Conservation (phyloP, 495 filamentous ascomycete genomes). For the Hypoxylon cercidicola region DNA sequence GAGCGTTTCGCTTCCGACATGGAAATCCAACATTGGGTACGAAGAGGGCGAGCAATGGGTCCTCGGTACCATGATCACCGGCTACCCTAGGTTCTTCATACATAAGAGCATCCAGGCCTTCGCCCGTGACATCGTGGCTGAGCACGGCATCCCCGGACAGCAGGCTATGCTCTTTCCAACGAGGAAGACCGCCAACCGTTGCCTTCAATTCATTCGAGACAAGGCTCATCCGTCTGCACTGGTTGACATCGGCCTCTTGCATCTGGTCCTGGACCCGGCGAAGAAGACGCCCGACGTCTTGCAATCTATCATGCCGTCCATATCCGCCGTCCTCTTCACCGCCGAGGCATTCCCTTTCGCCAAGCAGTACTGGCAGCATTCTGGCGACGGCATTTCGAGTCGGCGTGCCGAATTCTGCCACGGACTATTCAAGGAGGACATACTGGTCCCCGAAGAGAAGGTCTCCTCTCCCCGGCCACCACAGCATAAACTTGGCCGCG, state of each 20-base stretch:
- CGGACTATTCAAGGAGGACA: constrained; percentile 73
- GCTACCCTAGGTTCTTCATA: constrained; percentile 98
- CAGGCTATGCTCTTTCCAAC: constrained; percentile 86
- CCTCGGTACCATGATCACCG: constrained; percentile 82
- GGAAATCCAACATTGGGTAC: constrained; percentile 88
- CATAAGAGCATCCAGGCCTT: constrained; percentile 84
- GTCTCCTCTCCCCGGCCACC: constrained; percentile 24
- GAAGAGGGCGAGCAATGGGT: constrained; percentile 94
- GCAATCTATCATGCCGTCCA: constrained; percentile 51
- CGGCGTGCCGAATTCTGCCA: constrained; percentile 91
- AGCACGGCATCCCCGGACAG: constrained; percentile 69
- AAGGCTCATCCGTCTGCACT: constrained; percentile 60
- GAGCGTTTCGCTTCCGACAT: constrained; percentile 95
- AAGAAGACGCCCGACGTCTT: constrained; percentile 59
- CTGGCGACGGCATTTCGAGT: constrained; percentile 93
- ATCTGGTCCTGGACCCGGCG: constrained; percentile 68
- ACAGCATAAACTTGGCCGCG: constrained; percentile 65
- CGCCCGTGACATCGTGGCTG: constrained; percentile 70
- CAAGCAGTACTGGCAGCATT: constrained; percentile 96
- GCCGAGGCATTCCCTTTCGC: constrained; percentile 71
- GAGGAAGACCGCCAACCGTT: constrained; percentile 69
- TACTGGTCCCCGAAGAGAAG: constrained; percentile 67
- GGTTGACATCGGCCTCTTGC: constrained; percentile 68
- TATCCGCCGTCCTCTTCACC: constrained; percentile 80
- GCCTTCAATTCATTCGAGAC: constrained; percentile 74